Percentiles rank a stretch among this genome's conserved stretches.
phyloP scores from a whole-genome alignment of 768 basidiomycete genomes.

The Coprinellus aureogranulatus region DNA sequence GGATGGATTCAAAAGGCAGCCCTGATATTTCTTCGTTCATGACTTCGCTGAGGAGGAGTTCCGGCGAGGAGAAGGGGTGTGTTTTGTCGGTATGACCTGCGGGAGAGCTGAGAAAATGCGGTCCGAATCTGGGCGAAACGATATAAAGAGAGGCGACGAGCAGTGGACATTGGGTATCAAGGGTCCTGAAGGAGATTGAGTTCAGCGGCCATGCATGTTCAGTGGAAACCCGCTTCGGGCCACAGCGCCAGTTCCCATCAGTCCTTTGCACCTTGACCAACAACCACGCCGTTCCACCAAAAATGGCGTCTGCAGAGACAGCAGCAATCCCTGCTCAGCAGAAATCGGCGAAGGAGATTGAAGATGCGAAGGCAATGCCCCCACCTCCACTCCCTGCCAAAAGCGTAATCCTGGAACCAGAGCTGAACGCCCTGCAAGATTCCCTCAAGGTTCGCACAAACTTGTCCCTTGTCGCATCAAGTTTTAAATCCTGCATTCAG shows the following conservation, averaged over 20 bases:
- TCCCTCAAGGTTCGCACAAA: slow-evolving; percentile 58
- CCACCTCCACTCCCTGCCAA: slow-evolving; percentile 48
- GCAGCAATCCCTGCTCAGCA: not conserved
- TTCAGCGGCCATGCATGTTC: not conserved
- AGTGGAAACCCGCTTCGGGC: not conserved
- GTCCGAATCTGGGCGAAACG: not conserved
- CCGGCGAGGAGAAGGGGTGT: not conserved
- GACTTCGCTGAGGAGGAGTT: not conserved
- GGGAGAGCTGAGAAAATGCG: not conserved
- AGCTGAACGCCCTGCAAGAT: slow-evolving; percentile 54
- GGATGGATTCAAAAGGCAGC: not conserved
- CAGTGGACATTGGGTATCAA: not conserved
- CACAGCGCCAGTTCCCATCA: not conserved
- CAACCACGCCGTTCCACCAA: not conserved
- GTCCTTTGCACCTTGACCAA: not conserved
- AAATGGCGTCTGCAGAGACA: slow-evolving; percentile 1
- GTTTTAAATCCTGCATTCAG: slow-evolving; percentile 23
- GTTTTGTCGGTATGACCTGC: not conserved
- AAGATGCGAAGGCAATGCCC: slow-evolving; percentile 45
- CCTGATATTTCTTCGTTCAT: not conserved
- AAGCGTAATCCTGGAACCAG: slow-evolving; percentile 54
- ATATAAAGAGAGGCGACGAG: not conserved
- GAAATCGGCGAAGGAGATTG: slow-evolving; percentile 20
- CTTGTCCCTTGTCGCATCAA: not conserved
- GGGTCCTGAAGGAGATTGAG: not conserved